Base-by-base conservation (phyloP, 2,329 filamentous ascomycete genomes). In the Epichloe elymi region DNA sequence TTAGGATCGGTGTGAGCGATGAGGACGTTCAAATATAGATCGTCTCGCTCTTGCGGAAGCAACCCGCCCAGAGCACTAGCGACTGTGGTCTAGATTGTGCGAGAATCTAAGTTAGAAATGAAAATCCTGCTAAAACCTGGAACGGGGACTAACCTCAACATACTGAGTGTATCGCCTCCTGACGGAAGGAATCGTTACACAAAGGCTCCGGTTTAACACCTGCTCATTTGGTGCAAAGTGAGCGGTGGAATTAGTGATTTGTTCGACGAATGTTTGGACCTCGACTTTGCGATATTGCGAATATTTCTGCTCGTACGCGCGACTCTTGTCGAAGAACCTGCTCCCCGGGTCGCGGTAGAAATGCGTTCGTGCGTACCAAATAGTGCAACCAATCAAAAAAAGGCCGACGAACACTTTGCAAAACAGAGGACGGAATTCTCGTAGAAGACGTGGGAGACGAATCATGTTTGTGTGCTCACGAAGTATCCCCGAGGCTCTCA, bases 271-370 rank as follows among this genome's bases (percentile, higher is more conserved):
- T 37, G 7, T n/a, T 17, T 19, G 15, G 17, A 23, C 44, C 30
- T 46, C 44, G n/a, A 5, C 17, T 19, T 35, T 35, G 30, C 44
- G 44, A 17, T 46, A 12, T 8, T 19, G 44, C 44, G 44, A 46
- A 14, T 46, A 46, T 17, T 46, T 46, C n/a, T 46, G 44, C 44
- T 46, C 44, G n/a, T 36, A 46, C 26, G 44, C 44, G 8, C 44
- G 44, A 19, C n/a, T 35, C 30, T 33, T 7, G 30, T 46, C 44
- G n/a, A 46, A 46, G 19, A 46, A 46, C 6, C 12, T 12, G 44
- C 44, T 46, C n/a, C 44, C 33, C 15, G 44, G 44, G 44, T 46
- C 44, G 10, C 44, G 44, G 30, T 46, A 46, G 26, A 36, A 46
- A 35, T 46, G 30, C 30, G 15, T 20, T 46, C 7, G 15, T 12